These are phyloP conservation scores for Solanum stenotomum DNA, from an alignment of 257 asterid genomes.

Conservation along the genomic window DNA sequence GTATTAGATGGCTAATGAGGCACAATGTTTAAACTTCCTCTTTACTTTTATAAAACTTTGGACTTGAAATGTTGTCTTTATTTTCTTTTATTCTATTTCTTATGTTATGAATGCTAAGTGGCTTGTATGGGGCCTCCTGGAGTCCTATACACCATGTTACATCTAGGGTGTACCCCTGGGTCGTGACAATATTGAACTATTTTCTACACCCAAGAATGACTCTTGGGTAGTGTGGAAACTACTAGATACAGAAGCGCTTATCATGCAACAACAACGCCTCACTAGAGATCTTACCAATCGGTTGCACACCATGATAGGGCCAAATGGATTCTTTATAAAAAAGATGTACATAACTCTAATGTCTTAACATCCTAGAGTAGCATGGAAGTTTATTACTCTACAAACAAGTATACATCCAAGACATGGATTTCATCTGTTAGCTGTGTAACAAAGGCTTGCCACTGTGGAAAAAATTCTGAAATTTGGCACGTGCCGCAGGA, in stretches of 20 bases:
- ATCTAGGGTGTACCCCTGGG: too few relatives aligned
- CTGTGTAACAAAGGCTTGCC: neutral
- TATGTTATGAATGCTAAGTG: too few relatives aligned
- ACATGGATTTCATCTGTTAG: neutral
- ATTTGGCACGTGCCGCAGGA: neutral
- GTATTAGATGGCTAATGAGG: too few relatives aligned
- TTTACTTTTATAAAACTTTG: too few relatives aligned
- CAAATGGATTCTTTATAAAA: neutral
- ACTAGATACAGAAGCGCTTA: neutral
- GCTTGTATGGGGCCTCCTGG: too few relatives aligned
- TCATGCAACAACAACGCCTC: neutral
- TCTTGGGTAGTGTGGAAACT: neutral
- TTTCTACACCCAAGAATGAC: neutral
- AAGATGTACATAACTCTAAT: neutral
- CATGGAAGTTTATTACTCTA: neutral
- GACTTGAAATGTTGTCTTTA: too few relatives aligned
- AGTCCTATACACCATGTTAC: too few relatives aligned
- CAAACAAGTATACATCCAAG: neutral
- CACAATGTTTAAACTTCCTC: too few relatives aligned
- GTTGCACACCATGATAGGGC: neutral
- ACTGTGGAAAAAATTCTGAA: neutral
- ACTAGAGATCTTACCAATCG: neutral
- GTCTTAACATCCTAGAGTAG: neutral
- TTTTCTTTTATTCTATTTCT: too few relatives aligned
- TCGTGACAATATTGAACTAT: too few relatives aligned